Evolutionary conservation across 2,329 filamentous ascomycete genomes (phyloP).

Genomic region (Parascedosporium putredinis): DNA sequence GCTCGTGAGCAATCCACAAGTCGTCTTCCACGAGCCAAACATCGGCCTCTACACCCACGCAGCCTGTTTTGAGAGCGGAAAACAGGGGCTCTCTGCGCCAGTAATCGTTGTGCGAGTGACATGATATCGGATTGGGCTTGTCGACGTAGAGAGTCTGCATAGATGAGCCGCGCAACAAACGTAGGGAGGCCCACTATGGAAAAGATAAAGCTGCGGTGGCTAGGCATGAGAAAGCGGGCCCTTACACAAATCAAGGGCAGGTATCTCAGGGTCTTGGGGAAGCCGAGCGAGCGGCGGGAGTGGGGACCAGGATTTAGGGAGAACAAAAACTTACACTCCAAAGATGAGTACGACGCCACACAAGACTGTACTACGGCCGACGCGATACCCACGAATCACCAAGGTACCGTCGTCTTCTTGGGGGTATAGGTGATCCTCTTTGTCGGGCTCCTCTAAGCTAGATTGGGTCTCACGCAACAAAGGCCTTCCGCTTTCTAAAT

Average conservation of each 20-base stretch:
- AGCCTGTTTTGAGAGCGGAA: slow-evolving; percentile 49
- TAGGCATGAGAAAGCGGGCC: too few relatives aligned
- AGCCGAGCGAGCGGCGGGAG: background rate
- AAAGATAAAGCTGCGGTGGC: slow-evolving; percentile 7
- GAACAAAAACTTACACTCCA: background rate
- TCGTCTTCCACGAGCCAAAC: slow-evolving; percentile 48
- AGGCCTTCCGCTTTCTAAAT: slow-evolving; percentile 6
- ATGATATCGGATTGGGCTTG: slow-evolving; percentile 35
- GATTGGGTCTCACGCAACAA: background rate
- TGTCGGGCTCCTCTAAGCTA: background rate
- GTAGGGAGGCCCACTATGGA: slow-evolving; percentile 8
- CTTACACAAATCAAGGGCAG: too few relatives aligned
- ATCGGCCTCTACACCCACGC: slow-evolving; percentile 57
- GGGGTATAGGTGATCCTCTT: background rate
- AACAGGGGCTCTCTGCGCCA: slow-evolving; percentile 54
- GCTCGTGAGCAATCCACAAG: slow-evolving; percentile 55
- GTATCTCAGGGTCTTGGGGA: too few relatives aligned
- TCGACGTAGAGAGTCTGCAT: slow-evolving; percentile 4
- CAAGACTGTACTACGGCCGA: background rate
- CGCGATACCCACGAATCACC: background rate
- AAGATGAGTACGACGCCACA: background rate
- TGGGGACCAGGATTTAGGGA: background rate
- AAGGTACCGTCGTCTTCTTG: background rate
- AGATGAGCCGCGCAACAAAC: background rate
- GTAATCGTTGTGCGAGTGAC: slow-evolving; percentile 64